Evolutionary conservation across 2,329 filamentous ascomycete genomes (phyloP).

Genomic region (Rhynchosporium secalis): DNA sequence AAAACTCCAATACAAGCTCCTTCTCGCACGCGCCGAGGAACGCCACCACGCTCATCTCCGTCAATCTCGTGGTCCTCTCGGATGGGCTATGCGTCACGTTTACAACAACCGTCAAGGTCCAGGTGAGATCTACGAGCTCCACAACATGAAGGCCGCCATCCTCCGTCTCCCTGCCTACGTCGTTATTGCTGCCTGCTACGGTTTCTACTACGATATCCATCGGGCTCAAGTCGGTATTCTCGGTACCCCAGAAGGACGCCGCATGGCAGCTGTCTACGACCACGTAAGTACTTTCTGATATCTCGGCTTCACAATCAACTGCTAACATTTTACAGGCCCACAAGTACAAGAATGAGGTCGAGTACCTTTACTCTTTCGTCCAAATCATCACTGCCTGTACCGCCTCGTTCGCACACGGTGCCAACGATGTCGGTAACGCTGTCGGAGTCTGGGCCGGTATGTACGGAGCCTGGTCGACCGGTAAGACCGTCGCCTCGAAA

Average conservation of each 20-base stretch:
- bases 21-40: slow-evolving; percentile 56
- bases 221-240: slow-evolving; percentile 68
- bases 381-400: slow-evolving; percentile 54
- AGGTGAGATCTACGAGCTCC: slow-evolving; percentile 71
- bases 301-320: too few species aligned
- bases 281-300: slow-evolving; percentile 30
- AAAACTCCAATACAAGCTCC: slow-evolving; percentile 55
- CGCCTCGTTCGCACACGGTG: slow-evolving; percentile 61
- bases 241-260: slow-evolving; percentile 70
- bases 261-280: slow-evolving; percentile 69
- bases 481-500: slow-evolving; percentile 60
- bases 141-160: slow-evolving; percentile 64
- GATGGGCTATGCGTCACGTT: slow-evolving; percentile 79
- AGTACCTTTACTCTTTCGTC: slow-evolving; percentile 55
- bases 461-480: slow-evolving; percentile 66
- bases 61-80: slow-evolving; percentile 65
- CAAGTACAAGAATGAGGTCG: slow-evolving; percentile 70
- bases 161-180: slow-evolving; percentile 71
- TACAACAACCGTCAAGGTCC: slow-evolving; percentile 71
- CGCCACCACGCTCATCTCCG: slow-evolving; percentile 64
- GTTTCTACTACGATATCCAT: slow-evolving; percentile 81
- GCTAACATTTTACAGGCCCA: slow-evolving; percentile 43
- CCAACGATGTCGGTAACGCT: slow-evolving; percentile 75
- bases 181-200: slow-evolving; percentile 66
- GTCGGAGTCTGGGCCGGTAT: slow-evolving; percentile 70